phyloP scores from a whole-genome alignment of 2,329 filamentous ascomycete genomes.

The Calonectria hawksworthii region DNA sequence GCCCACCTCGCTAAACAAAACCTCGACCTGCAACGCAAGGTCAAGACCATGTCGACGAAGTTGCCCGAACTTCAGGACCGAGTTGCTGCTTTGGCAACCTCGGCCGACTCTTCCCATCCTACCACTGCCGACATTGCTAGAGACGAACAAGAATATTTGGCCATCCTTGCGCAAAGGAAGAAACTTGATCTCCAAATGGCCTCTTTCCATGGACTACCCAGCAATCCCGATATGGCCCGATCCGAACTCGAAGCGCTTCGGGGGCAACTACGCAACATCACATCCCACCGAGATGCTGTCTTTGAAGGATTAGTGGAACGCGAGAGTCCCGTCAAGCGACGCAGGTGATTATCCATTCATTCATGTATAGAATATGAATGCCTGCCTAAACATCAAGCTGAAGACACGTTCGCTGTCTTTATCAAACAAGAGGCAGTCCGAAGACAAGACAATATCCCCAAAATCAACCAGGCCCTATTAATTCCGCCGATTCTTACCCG shows the following conservation, averaged over 20 bases:
- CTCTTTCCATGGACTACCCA: slow-evolving; percentile 79
- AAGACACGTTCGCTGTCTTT: slow-evolving; percentile 4
- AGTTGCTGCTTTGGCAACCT: slow-evolving; percentile 57
- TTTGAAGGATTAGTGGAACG: slow-evolving; percentile 81
- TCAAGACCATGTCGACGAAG: slow-evolving; percentile 76
- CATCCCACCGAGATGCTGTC: slow-evolving; percentile 75
- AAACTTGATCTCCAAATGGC: slow-evolving; percentile 73
- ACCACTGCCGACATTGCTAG: slow-evolving; percentile 70
- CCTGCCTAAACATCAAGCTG: slow-evolving; percentile 12
- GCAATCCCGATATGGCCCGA: slow-evolving; percentile 77
- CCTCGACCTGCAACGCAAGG: slow-evolving; percentile 78
- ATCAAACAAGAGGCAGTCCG: slow-evolving; percentile 10
- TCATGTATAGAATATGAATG: slow-evolving; percentile 9
- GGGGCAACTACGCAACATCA: slow-evolving; percentile 72
- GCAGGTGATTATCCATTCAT: slow-evolving; percentile 42
- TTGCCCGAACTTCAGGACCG: slow-evolving; percentile 73
- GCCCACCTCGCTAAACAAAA: slow-evolving; percentile 76
- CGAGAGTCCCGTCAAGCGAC: slow-evolving; percentile 66
- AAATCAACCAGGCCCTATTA: slow-evolving; percentile 29
- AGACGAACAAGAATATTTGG: slow-evolving; percentile 71
- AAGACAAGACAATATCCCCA: slow-evolving; percentile 25
- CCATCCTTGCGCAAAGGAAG: slow-evolving; percentile 69
- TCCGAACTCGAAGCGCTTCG: slow-evolving; percentile 78
- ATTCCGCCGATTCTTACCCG: slow-evolving; percentile 72
- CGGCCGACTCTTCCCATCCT: slow-evolving; percentile 54